These are phyloP conservation scores for Thraustochytrium striatum DNA, from an alignment of 352 stramenopile species.

Conservation along the genomic window DNA sequence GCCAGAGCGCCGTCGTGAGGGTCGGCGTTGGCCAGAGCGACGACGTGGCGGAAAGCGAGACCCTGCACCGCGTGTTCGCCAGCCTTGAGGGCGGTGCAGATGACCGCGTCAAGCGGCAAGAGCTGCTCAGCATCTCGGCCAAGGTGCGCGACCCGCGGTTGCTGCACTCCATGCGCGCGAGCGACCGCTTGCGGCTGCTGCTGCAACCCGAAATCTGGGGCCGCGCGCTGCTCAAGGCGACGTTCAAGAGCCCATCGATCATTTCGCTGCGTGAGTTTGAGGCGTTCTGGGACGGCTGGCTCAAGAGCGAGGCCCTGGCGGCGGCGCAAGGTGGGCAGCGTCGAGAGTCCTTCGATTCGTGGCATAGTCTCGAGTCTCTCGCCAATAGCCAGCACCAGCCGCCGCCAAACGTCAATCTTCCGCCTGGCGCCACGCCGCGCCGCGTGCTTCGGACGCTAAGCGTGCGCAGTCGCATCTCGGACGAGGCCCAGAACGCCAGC, in stretches of 20 bases:
- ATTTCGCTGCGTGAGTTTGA: background rate
- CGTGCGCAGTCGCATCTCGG: too few species aligned
- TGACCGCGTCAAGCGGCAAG: conserved; percentile 36
- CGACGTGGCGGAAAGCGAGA: background rate
- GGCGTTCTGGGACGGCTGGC: conserved; percentile 5
- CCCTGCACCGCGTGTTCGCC: background rate
- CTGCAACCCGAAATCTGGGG: conserved; percentile 35
- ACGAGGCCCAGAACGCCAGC: too few species aligned
- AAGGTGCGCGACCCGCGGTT: conserved; percentile 12
- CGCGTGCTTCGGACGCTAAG: too few species aligned
- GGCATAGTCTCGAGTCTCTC: background rate
- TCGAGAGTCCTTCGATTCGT: background rate
- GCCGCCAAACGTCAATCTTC: too few species aligned
- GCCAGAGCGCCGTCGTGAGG: too few species aligned
- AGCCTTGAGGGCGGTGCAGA: conserved; percentile 1
- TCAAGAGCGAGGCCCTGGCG: too few species aligned
- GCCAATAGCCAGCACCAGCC: too few species aligned
- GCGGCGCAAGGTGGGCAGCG: too few species aligned
- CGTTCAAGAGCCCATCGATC: background rate
- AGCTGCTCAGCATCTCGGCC: conserved; percentile 30
- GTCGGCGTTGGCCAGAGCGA: background rate
- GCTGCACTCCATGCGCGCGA: background rate
- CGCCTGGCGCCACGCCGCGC: too few species aligned
- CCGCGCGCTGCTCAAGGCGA: background rate
- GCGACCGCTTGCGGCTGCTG: background rate